phyloP scores from a whole-genome alignment of 306 rosid species.

The Cercis canadensis region DNA sequence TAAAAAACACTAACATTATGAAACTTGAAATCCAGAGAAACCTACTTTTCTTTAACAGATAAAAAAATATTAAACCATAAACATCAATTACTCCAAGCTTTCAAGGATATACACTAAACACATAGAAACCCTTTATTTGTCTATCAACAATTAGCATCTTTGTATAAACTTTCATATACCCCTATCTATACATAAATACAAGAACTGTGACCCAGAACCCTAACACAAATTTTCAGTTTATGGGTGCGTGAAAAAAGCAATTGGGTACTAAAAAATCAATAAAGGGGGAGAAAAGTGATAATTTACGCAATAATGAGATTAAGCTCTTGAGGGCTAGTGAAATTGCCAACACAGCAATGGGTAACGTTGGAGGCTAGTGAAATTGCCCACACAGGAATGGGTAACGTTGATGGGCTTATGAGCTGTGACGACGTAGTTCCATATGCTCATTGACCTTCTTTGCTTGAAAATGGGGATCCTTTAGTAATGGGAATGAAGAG shows the following conservation, averaged over 20 bases:
- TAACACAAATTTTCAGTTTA: neutral
- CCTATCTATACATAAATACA: neutral
- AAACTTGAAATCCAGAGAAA: neutral
- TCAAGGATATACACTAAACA: no score
- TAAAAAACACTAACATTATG: no score
- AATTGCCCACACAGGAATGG: constrained; percentile 97
- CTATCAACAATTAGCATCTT: neutral
- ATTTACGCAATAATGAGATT: constrained; percentile 87
- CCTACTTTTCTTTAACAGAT: neutral
- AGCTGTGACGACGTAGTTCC: constrained; percentile 99
- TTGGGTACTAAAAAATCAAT: neutral
- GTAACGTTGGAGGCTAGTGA: no score
- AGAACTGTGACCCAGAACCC: constrained; percentile 38
- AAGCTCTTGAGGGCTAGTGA: constrained; percentile 91
- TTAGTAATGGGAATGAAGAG: no score
- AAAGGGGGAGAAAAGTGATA: neutral
- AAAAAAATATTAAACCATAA: neutral
- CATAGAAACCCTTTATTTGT: neutral
- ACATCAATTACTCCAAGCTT: neutral
- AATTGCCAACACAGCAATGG: no score
- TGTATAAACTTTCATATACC: neutral
- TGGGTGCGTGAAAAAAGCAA: neutral
- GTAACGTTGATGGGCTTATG: constrained; percentile 96
- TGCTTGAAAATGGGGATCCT: no score
- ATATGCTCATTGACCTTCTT: constrained; percentile 65